Conservation (phyloP, 2,329 filamentous ascomycete species). For the Boeremia exigua region DNA sequence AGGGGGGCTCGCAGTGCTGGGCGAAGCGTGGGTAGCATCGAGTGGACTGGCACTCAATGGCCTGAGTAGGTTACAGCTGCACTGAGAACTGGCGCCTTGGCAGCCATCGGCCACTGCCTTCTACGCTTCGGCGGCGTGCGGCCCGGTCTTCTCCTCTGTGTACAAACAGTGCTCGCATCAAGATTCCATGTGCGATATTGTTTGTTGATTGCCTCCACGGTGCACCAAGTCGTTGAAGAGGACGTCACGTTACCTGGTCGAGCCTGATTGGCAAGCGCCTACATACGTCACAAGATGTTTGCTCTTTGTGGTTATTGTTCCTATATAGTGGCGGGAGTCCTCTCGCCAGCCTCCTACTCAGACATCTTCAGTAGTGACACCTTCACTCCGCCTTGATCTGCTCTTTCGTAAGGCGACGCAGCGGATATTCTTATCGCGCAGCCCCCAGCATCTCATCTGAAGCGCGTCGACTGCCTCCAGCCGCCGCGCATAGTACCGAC, state of each 20-base stretch:
- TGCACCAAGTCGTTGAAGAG: background rate
- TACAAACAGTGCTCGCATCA: background rate
- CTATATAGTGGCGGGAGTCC: slow-evolving; percentile 26
- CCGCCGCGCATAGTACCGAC: background rate
- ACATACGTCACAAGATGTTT: slow-evolving; percentile 35
- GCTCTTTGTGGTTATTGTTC: too few relatives aligned
- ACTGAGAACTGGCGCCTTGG: slow-evolving; percentile 36
- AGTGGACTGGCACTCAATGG: slow-evolving; percentile 27
- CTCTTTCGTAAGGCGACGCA: background rate
- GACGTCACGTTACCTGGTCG: background rate
- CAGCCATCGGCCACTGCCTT: background rate
- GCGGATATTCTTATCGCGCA: background rate
- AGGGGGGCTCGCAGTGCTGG: slow-evolving; percentile 19
- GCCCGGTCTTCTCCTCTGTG: background rate
- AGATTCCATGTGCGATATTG: background rate
- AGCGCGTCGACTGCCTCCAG: background rate
- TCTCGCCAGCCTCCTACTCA: slow-evolving; percentile 28
- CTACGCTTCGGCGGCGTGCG: slow-evolving; percentile 4
- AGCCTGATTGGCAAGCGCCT: slow-evolving; percentile 34
- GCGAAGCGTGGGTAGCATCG: slow-evolving; percentile 41
- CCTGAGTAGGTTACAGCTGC: slow-evolving; percentile 22
- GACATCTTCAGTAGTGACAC: background rate
- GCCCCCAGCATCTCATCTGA: too few relatives aligned
- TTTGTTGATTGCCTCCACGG: background rate
- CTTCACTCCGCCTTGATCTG: background rate